phyloP scores from a whole-genome alignment of 2,329 filamentous ascomycete genomes.

The Calonectria naviculata region DNA sequence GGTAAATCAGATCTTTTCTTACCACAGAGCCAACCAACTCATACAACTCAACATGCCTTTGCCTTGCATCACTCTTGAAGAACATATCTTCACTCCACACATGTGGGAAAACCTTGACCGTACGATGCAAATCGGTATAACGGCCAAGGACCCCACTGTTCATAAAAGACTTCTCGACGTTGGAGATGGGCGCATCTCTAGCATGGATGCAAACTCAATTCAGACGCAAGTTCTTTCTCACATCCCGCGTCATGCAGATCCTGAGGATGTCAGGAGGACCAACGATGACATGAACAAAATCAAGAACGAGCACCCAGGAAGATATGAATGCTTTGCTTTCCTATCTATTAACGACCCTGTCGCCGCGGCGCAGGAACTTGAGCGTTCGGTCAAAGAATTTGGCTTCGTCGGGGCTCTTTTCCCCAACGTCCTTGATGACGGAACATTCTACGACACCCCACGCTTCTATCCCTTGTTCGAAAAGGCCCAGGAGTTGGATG shows the following conservation, averaged over 20 bases:
- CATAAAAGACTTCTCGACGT: neutral
- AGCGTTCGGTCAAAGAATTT: constrained; percentile 40
- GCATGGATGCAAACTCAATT: constrained; percentile 16
- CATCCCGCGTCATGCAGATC: neutral
- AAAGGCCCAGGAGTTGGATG: constrained; percentile 54
- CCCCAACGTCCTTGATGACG: constrained; percentile 40
- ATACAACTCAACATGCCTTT: neutral
- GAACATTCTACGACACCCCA: constrained; percentile 41
- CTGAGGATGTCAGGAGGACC: neutral
- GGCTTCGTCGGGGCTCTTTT: constrained; percentile 48
- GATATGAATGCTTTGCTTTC: constrained; percentile 43
- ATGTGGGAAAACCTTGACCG: neutral
- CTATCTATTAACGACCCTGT: constrained; percentile 44
- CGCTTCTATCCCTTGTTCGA: constrained; percentile 35
- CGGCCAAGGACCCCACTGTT: neutral
- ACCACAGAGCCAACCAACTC: too few relatives aligned
- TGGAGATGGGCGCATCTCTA: neutral
- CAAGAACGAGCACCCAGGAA: neutral
- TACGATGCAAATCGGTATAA: neutral
- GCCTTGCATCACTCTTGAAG: constrained; percentile 20
- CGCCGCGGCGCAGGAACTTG: constrained; percentile 43
- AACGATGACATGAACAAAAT: constrained; percentile 7
- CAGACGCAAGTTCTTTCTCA: constrained; percentile 16
- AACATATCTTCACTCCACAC: constrained; percentile 12
- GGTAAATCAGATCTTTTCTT: too few relatives aligned